These are phyloP conservation scores for Trichoderma endophyticum DNA, from an alignment of 2,329 filamentous ascomycete genomes.

Conservation along the genomic window DNA sequence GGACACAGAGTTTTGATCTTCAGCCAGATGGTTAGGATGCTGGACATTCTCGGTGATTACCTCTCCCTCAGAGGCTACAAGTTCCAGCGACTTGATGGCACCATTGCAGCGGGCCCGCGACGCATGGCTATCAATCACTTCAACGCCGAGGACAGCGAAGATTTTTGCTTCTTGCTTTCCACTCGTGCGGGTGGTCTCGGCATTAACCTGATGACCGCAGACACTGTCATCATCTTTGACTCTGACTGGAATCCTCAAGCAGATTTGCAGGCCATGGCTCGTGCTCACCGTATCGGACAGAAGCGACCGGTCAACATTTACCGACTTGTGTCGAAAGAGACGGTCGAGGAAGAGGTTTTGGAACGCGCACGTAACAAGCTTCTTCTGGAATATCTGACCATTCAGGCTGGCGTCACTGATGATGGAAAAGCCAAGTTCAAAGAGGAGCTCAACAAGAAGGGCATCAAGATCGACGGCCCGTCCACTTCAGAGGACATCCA, in stretches of 20 bases:
- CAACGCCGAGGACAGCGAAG: conserved; percentile 91
- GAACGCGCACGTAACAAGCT: conserved; percentile 97
- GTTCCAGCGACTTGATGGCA: conserved; percentile 92
- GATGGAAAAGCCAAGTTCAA: conserved; percentile 79
- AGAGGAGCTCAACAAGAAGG: conserved; percentile 75
- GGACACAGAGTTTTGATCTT: conserved; percentile 96
- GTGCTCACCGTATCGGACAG: conserved; percentile 95
- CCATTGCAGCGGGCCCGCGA: conserved; percentile 81
- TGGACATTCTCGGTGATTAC: conserved; percentile 94
- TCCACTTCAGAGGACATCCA: conserved; percentile 94
- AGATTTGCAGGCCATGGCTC: conserved; percentile 96
- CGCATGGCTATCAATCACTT: conserved; percentile 97
- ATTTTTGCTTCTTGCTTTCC: conserved; percentile 94
- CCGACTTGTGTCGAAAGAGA: conserved; percentile 94
- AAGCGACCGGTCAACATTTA: conserved; percentile 96
- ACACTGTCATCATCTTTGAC: conserved; percentile 96
- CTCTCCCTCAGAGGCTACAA: conserved; percentile 89
- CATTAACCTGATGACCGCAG: conserved; percentile 98
- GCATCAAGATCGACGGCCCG: conserved; percentile 71
- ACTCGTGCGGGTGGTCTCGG: conserved; percentile 95
- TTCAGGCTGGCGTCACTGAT: conserved; percentile 94
- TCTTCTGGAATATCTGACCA: conserved; percentile 94
- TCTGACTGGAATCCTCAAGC: conserved; percentile 99
- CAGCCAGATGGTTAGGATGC: conserved; percentile 99
- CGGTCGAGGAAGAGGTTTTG: conserved; percentile 94